Percentiles rank a stretch among this genome's conserved stretches.
Evolutionary conservation across 2,329 filamentous ascomycete species (phyloP).

Genomic region (Helicocarpus griseus): DNA sequence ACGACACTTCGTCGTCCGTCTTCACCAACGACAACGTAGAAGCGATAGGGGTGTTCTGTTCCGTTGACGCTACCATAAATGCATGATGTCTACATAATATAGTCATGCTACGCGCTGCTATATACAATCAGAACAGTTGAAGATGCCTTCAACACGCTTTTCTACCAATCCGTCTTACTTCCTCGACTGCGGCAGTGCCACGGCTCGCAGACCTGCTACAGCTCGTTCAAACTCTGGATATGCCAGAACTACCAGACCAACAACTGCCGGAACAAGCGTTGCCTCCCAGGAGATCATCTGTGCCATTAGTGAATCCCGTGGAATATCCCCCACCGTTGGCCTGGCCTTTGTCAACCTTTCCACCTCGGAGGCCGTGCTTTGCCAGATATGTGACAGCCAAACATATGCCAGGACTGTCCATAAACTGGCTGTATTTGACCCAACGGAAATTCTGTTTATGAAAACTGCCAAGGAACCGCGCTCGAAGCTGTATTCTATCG

Average conservation of each 20-base stretch:
- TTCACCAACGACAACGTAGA: too few species aligned
- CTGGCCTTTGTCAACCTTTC: slow-evolving; percentile 80
- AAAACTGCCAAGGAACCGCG: slow-evolving; percentile 59
- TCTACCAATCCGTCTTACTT: slow-evolving; percentile 2
- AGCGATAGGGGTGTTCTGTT: too few species aligned
- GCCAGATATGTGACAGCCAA: slow-evolving; percentile 86
- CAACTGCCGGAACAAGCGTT: slow-evolving; percentile 48
- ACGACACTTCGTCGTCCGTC: too few species aligned
- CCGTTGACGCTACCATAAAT: too few species aligned
- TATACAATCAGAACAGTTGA: too few species aligned
- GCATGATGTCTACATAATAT: too few species aligned
- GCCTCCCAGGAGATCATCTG: slow-evolving; percentile 69
- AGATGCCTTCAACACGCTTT: slow-evolving; percentile 1
- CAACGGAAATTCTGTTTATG: slow-evolving; percentile 70
- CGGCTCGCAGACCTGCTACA: slow-evolving; percentile 12
- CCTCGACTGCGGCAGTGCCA: not conserved
- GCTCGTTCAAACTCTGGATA: slow-evolving; percentile 30
- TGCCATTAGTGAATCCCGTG: slow-evolving; percentile 78
- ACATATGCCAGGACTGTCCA: slow-evolving; percentile 83
- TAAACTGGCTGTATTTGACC: slow-evolving; percentile 72
- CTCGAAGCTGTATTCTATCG: slow-evolving; percentile 64
- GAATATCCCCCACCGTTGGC: slow-evolving; percentile 73
- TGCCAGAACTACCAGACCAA: slow-evolving; percentile 42
- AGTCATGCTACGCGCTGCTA: too few species aligned
- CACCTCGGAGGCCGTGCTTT: slow-evolving; percentile 73